Evolutionary conservation across 129 eudicot genomes (phyloP), one percentile per base, ranked within the genome.

Genomic region (Saposhnikovia divaricata): DNA sequence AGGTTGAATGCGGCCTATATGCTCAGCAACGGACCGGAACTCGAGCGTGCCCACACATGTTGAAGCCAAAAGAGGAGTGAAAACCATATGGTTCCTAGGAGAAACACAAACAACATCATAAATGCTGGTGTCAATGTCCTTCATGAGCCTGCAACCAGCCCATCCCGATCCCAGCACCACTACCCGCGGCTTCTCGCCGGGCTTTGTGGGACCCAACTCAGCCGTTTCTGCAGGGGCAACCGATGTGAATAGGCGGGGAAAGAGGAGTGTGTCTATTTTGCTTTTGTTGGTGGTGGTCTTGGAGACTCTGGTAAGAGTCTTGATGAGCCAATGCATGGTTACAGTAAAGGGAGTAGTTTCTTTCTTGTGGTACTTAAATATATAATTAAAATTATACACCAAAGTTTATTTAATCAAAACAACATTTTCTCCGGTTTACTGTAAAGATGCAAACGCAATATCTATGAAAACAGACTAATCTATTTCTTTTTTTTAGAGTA

Each of bases 1-100:
- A n/a, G 99, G 99, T 78, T 95, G 97, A 45, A 95, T 95, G 87
- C 99, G 78, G 28, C 87, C 94, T 44, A 95, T 90, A 59, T 97
- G 96, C 82, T 95, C 97, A 31, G 97, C 99, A 25, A 95, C 99
- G 8, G 99, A 95, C 80, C 97, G 88, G 83, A 95, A 95, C 77
- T 95, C 97, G 19, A 95, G 97, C 50, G 99, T 95, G 43, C 99
- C 99, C 3, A 95, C 99, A 74, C 99, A 95, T 2, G 99, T 95
- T 25, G 97, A 92, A 27, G 99, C 99, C 69, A 95, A 78, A 27
- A 95, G 74, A 50, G 98, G 99, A 4, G 99, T 95, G 57, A 95
- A 95, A 8, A 95, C 99, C 99, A 95, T 95, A 85, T 95, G 99
- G 51, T 95, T 95, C 79, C 99, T 90, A 6, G 99, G 99, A 11